Conservation (phyloP, 768 basidiomycete genomes). For the Rhodotorula toruloides region DNA sequence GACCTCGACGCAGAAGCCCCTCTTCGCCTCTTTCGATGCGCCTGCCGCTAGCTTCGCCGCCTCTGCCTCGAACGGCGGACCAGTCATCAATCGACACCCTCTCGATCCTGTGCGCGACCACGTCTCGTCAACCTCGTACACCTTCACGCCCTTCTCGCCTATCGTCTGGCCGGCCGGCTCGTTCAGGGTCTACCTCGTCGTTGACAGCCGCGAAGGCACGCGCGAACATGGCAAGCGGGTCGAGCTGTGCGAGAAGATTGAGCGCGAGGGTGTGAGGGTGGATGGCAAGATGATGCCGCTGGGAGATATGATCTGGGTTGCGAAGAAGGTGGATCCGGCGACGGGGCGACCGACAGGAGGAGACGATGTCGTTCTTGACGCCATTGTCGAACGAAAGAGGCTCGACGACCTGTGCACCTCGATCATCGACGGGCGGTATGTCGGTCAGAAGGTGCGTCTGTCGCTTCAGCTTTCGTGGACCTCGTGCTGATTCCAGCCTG, state of each 20-base stretch:
- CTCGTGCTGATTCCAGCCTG: background rate
- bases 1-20: constrained; percentile 3
- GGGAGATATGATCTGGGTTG: constrained; percentile 52
- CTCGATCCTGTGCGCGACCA: constrained; percentile 32
- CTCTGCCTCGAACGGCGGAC: background rate
- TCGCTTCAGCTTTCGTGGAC: no score
- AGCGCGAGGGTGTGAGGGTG: constrained; percentile 44
- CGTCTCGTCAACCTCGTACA: background rate
- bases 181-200: constrained; percentile 48
- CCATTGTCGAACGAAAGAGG: constrained; percentile 50
- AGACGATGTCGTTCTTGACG: constrained; percentile 50
- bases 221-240: constrained; percentile 42
- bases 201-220: constrained; percentile 49
- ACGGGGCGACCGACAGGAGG: constrained; percentile 38
- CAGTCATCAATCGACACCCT: constrained; percentile 30
- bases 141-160: constrained; percentile 36
- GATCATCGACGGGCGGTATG: constrained; percentile 48
- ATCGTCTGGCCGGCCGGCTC: constrained; percentile 45
- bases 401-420: constrained; percentile 49
- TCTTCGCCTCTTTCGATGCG: constrained; percentile 10
- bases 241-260: constrained; percentile 44
- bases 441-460: constrained; percentile 51
- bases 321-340: constrained; percentile 34
- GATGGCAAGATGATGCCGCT: constrained; percentile 47
- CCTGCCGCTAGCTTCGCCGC: no score